These are phyloP conservation scores for Fragaria ananassa DNA, from an alignment of 306 rosid species.

Conservation along the genomic window DNA sequence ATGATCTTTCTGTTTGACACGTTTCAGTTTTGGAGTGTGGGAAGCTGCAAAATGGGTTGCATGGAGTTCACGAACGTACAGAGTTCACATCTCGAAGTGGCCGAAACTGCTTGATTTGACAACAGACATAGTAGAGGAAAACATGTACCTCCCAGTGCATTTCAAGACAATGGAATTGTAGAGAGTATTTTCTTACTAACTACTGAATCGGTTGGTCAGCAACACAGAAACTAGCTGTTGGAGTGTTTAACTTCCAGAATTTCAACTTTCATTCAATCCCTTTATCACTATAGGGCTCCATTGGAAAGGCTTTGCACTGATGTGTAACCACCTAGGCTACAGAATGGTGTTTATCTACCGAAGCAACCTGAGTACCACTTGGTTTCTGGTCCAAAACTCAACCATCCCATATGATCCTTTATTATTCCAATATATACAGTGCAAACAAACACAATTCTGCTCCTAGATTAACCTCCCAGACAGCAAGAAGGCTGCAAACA, in stretches of 20 bases:
- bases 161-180: constrained; percentile 75
- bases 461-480: constrained; percentile 51
- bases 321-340: neutral
- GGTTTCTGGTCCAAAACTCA: neutral
- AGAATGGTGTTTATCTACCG: neutral
- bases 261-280: neutral
- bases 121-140: constrained; percentile 74
- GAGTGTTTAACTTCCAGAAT: neutral
- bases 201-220: constrained; percentile 8
- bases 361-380: neutral
- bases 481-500: constrained; percentile 38
- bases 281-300: neutral
- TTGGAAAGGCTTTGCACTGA: neutral
- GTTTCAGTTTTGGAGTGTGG: too few relatives aligned
- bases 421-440: neutral
- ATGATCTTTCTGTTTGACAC: too few relatives aligned
- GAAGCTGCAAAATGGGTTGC: neutral
- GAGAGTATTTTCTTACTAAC: constrained; percentile 32
- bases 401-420: neutral
- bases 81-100: constrained; percentile 56
- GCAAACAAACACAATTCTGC: neutral
- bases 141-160: constrained; percentile 81
- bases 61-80: too few relatives aligned
- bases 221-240: constrained; percentile 13
- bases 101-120: constrained; percentile 73